These are phyloP conservation scores for Erysimum pusillum DNA, from an alignment of 441 rosid genomes.

Conservation along the genomic window DNA sequence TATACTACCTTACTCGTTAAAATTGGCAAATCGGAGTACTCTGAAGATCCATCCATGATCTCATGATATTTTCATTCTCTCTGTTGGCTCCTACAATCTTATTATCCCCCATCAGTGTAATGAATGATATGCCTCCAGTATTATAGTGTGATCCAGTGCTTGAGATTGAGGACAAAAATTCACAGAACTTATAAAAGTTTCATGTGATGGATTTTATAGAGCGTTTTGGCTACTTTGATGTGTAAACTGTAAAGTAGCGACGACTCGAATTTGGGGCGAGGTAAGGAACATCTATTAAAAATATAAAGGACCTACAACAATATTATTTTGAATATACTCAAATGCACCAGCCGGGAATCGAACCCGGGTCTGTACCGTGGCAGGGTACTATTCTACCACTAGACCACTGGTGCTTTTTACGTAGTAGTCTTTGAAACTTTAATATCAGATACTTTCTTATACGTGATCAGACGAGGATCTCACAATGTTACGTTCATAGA, in stretches of 20 bases:
- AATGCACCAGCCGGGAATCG: slow-evolving; percentile 73
- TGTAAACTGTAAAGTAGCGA: not conserved
- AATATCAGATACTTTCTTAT: no score
- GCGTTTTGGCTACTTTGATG: not conserved
- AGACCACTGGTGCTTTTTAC: slow-evolving; percentile 75
- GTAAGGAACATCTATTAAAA: no score
- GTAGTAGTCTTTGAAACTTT: no score
- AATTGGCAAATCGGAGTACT: slow-evolving; percentile 11
- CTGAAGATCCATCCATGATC: slow-evolving; percentile 23
- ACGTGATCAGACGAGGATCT: not conserved
- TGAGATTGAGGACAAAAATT: not conserved
- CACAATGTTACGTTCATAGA: not conserved
- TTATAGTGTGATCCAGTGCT: slow-evolving; percentile 35
- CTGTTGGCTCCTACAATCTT: slow-evolving; percentile 13
- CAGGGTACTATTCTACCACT: slow-evolving; percentile 99
- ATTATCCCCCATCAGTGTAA: slow-evolving; percentile 18
- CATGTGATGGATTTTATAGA: slow-evolving; percentile 8
- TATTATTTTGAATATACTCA: not conserved
- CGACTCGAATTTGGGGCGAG: no score
- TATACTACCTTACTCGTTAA: slow-evolving; percentile 90
- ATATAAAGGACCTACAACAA: not conserved
- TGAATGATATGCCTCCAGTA: slow-evolving; percentile 21
- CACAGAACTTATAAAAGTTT: slow-evolving; percentile 2
- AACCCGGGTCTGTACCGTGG: slow-evolving; percentile 98
- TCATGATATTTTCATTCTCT: slow-evolving; percentile 24